Evolutionary conservation across 2,329 filamentous ascomycete genomes (phyloP).

Genomic region (Diaporthe longicolla): DNA sequence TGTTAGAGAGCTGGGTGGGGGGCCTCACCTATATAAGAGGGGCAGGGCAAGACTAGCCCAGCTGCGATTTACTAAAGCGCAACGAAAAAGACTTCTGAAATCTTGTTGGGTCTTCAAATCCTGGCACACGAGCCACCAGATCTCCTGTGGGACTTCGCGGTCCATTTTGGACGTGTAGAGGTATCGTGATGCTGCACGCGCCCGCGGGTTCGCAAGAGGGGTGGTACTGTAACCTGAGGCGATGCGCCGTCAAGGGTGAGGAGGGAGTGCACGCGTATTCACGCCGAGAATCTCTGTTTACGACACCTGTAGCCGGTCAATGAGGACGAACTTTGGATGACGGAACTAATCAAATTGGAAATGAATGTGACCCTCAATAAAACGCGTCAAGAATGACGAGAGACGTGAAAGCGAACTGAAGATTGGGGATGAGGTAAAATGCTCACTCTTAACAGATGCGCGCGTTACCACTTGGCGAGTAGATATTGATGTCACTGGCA

Average conservation of each 20-base stretch:
- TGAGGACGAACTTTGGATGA: neutral
- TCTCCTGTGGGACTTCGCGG: conserved; percentile 65
- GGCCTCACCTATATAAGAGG: conserved; percentile 72
- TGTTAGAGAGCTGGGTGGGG: neutral
- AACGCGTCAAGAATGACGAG: conserved; percentile 15
- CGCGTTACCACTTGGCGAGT: neutral
- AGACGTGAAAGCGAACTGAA: neutral
- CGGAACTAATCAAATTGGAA: neutral
- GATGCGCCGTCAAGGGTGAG: neutral
- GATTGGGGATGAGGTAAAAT: conserved; percentile 11
- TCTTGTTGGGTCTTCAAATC: conserved; percentile 69
- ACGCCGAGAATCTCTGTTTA: neutral
- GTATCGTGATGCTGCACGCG: neutral
- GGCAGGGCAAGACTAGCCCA: conserved; percentile 72
- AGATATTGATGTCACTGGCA: conserved; percentile 32
- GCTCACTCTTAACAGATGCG: conserved; percentile 2
- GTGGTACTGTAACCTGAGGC: neutral
- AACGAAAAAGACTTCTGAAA: conserved; percentile 72
- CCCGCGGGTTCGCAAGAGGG: neutral
- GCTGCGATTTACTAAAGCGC: conserved; percentile 67
- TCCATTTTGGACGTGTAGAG: conserved; percentile 30
- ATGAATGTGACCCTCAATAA: neutral
- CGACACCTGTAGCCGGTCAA: neutral
- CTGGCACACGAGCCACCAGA: conserved; percentile 72
- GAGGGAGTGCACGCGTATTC: neutral